A percentile compares a stretch with the other conserved stretches of the same genome.
These are phyloP conservation scores for Westerdykella aurantiaca DNA, from an alignment of 2,329 filamentous ascomycete genomes.

Conservation along the genomic window DNA sequence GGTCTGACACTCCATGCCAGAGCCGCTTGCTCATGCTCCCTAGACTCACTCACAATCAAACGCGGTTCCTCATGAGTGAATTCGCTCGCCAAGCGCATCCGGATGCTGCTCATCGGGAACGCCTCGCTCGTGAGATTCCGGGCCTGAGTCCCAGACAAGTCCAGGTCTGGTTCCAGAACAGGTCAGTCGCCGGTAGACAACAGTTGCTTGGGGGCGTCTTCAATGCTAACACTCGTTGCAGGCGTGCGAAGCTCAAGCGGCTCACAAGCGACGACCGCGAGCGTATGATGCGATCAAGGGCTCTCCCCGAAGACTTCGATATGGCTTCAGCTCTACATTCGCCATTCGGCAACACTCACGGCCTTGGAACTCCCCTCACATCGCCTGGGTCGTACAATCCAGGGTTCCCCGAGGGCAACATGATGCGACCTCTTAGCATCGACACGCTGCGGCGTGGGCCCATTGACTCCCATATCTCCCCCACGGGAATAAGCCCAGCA, in stretches of 20 bases:
- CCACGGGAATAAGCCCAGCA: constrained; percentile 60
- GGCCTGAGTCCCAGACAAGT: constrained; percentile 88
- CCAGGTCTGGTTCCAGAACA: constrained; percentile 97
- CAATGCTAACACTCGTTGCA: constrained; percentile 25
- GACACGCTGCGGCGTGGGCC: constrained; percentile 60
- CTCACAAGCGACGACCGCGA: constrained; percentile 57
- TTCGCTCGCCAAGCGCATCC: constrained; percentile 93
- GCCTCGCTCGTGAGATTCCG: constrained; percentile 82
- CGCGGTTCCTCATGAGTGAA: constrained; percentile 95
- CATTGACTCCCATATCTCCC: constrained; percentile 61
- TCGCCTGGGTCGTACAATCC: constrained; percentile 41
- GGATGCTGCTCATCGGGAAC: constrained; percentile 82
- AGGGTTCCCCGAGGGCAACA: constrained; percentile 48
- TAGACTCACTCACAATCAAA: constrained; percentile 92
- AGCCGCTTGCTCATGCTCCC: constrained; percentile 1
- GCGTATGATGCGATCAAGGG: constrained; percentile 55
- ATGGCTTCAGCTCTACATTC: constrained; percentile 55
- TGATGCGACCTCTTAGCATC: constrained; percentile 63
- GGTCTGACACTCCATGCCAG: neutral
- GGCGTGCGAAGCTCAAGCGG: constrained; percentile 57
- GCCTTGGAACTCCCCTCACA: constrained; percentile 45
- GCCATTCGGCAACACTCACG: constrained; percentile 43
- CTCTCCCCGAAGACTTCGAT: constrained; percentile 55
- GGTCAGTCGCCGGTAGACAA: constrained; percentile 50
- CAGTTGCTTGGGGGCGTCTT: neutral